These are phyloP conservation scores for Talaromyces ruber DNA, from an alignment of 495 filamentous ascomycete genomes.

Conservation along the genomic window DNA sequence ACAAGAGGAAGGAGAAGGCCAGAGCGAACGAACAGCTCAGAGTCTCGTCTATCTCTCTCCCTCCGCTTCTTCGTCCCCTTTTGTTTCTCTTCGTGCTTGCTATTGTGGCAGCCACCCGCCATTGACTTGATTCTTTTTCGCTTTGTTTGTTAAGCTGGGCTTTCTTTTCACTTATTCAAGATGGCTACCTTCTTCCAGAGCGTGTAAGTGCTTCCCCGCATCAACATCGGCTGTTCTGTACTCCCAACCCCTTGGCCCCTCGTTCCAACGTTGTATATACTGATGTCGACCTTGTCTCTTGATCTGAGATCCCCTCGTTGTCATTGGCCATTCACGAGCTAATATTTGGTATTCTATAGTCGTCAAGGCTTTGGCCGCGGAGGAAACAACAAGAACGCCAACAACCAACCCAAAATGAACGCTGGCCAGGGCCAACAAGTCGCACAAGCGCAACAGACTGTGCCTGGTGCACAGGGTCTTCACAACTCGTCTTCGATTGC, in stretches of 20 bases:
- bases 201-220: conserved; percentile 33
- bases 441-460: conserved; percentile 26
- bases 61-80: not conserved
- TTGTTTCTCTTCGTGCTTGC: not conserved
- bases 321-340: conserved; percentile 38
- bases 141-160: conserved; percentile 1
- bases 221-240: not conserved
- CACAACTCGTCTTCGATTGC: conserved; percentile 50
- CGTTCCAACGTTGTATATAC: not conserved
- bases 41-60: not conserved
- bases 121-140: not conserved
- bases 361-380: conserved; percentile 45
- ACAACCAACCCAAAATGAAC: conserved; percentile 37
- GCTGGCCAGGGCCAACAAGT: conserved; percentile 43
- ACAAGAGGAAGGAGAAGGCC: not conserved
- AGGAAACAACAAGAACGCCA: conserved; percentile 44
- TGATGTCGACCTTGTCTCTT: conserved; percentile 9
- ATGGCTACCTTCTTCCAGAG: conserved; percentile 77
- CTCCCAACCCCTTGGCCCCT: not conserved
- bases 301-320: conserved; percentile 14
- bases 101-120: not conserved
- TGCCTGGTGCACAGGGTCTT: conserved; percentile 40
- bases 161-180: conserved; percentile 12
- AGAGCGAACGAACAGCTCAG: not conserved
- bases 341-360: conserved; percentile 19